Percentiles rank a stretch among this genome's conserved stretches.
phyloP scores from a whole-genome alignment of 2,329 filamentous ascomycete genomes.

The Gnomoniopsis sp. region DNA sequence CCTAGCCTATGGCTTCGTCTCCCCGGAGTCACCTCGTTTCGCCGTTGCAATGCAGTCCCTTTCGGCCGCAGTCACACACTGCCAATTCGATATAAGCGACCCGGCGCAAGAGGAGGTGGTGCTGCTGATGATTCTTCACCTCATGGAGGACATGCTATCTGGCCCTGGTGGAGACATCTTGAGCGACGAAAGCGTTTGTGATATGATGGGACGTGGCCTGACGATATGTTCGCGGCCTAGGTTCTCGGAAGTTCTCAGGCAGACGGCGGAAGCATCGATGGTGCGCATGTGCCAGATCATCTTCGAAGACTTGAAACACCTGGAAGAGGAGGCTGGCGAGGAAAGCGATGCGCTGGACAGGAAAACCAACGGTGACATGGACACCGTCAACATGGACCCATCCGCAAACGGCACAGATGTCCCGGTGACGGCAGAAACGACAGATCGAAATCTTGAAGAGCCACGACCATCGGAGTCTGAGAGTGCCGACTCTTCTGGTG shows the following conservation, averaged over 20 bases:
- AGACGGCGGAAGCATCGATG: conserved; percentile 95
- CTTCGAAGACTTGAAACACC: conserved; percentile 85
- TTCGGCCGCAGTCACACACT: conserved; percentile 93
- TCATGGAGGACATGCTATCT: conserved; percentile 98
- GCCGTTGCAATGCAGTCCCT: conserved; percentile 90
- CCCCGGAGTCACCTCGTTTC: conserved; percentile 78
- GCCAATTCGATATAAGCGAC: conserved; percentile 94
- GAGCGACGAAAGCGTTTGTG: conserved; percentile 97
- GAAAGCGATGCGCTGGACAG: conserved; percentile 64
- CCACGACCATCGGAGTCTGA: conserved; percentile 39
- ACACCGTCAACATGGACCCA: conserved; percentile 80
- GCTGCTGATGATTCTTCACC: conserved; percentile 84
- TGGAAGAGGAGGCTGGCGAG: conserved; percentile 72
- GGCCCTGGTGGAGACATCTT: conserved; percentile 87
- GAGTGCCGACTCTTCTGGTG: conserved; percentile 26
- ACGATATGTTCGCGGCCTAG: conserved; percentile 96
- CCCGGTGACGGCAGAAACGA: conserved; percentile 20
- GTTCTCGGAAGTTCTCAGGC: conserved; percentile 83
- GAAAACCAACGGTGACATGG: conserved; percentile 64
- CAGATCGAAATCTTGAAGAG: conserved; percentile 14
- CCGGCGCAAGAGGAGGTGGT: conserved; percentile 94
- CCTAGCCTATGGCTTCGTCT: conserved; percentile 90
- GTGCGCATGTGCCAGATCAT: conserved; percentile 99
- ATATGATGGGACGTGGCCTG: conserved; percentile 98
- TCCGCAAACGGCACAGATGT: conserved; percentile 56